These are phyloP conservation scores for Trichoderma semiorbis DNA, from an alignment of 2,329 filamentous ascomycete genomes.

Conservation along the genomic window DNA sequence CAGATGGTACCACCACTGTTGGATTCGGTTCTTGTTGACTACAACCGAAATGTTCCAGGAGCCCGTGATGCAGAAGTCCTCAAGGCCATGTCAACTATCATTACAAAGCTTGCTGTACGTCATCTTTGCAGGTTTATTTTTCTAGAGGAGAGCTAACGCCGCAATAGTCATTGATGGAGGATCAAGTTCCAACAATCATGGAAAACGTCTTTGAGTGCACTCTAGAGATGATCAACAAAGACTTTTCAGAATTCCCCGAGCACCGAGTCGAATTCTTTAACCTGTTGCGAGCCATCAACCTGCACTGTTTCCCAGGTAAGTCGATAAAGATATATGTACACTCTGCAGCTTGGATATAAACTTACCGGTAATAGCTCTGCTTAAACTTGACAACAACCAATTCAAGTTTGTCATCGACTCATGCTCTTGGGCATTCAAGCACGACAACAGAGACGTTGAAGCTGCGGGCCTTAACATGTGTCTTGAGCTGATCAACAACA, in stretches of 20 bases:
- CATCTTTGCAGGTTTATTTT: background rate
- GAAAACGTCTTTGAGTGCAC: slow-evolving; percentile 98
- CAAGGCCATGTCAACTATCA: slow-evolving; percentile 96
- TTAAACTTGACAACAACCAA: slow-evolving; percentile 91
- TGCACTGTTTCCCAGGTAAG: slow-evolving; percentile 86
- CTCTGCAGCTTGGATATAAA: background rate
- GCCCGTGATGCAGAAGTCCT: slow-evolving; percentile 94
- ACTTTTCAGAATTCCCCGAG: slow-evolving; percentile 98
- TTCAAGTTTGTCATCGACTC: slow-evolving; percentile 99
- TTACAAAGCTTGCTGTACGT: slow-evolving; percentile 92
- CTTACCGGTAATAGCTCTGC: slow-evolving; percentile 53
- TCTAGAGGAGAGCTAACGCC: slow-evolving; percentile 11
- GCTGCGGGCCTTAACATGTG: slow-evolving; percentile 97
- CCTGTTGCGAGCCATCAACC: slow-evolving; percentile 88
- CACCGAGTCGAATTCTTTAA: slow-evolving; percentile 99
- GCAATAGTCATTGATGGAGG: slow-evolving; percentile 83
- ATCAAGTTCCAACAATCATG: slow-evolving; percentile 96
- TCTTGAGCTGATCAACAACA: slow-evolving; percentile 94
- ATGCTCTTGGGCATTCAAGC: slow-evolving; percentile 99
- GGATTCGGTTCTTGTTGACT: slow-evolving; percentile 90
- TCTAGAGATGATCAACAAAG: slow-evolving; percentile 99
- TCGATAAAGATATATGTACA: background rate
- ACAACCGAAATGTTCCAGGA: slow-evolving; percentile 94
- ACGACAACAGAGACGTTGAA: slow-evolving; percentile 97
- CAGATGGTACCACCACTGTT: slow-evolving; percentile 95